Percentiles rank a stretch among this genome's conserved stretches.
Conservation (phyloP, 106 monocot species). For the Gastrodia elata region DNA sequence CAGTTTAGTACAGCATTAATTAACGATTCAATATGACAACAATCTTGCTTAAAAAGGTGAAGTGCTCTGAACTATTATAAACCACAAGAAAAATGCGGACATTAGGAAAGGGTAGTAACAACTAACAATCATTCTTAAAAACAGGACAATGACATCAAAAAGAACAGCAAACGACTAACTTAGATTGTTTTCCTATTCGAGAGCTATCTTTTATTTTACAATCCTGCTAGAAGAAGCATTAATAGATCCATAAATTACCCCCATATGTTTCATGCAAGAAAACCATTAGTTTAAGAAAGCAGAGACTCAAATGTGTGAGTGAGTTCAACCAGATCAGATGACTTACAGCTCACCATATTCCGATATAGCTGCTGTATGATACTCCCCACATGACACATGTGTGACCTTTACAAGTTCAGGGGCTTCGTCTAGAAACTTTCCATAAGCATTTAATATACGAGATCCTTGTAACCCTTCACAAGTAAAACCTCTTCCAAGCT, state of each 20-base stretch:
- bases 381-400: conserved; percentile 91
- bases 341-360: conserved; percentile 99
- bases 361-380: conserved; percentile 89
- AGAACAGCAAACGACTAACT: background rate
- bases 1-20: background rate
- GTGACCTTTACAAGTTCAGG: conserved; percentile 85
- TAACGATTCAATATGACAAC: background rate
- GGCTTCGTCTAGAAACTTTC: conserved; percentile 88
- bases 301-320: conserved; percentile 19
- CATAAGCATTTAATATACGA: conserved; percentile 69
- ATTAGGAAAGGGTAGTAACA: background rate
- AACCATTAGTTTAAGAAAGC: conserved; percentile 23
- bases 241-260: conserved; percentile 2
- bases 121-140: background rate
- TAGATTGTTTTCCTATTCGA: background rate
- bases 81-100: background rate
- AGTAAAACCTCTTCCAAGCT: conserved; percentile 96
- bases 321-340: conserved; percentile 35
- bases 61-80: background rate
- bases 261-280: conserved; percentile 23
- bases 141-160: background rate
- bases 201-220: background rate
- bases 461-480: conserved; percentile 94
- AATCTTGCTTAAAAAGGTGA: background rate
- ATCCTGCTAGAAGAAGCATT: conserved; percentile 4